phyloP scores from a whole-genome alignment of 2,329 filamentous ascomycete genomes.

The Calonectria pauciramosa region DNA sequence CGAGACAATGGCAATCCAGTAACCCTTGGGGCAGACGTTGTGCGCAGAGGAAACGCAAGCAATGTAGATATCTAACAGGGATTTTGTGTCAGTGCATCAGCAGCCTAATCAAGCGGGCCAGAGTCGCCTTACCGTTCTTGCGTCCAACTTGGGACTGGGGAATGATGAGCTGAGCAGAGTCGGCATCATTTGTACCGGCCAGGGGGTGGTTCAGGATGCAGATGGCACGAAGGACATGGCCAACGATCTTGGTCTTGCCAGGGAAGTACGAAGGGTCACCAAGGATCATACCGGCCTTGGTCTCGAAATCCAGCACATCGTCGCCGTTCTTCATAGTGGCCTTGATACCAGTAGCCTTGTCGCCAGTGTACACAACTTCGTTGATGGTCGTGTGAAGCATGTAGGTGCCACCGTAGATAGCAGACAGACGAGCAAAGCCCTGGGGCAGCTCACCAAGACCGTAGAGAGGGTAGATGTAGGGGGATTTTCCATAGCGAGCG shows the following conservation, averaged over 20 bases:
- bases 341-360: conserved; percentile 95
- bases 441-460: conserved; percentile 97
- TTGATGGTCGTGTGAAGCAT: conserved; percentile 98
- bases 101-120: neutral
- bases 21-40: conserved; percentile 98
- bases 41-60: conserved; percentile 95
- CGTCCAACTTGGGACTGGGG: conserved; percentile 97
- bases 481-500: conserved; percentile 96
- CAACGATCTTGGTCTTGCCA: conserved; percentile 86
- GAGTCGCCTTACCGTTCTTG: conserved; percentile 81
- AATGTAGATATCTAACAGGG: conserved; percentile 88
- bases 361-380: conserved; percentile 86
- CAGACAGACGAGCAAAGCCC: conserved; percentile 95
- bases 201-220: conserved; percentile 97
- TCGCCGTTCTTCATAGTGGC: conserved; percentile 95
- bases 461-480: conserved; percentile 99
- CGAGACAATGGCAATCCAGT: conserved; percentile 98
- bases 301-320: conserved; percentile 94
- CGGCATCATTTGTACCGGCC: conserved; percentile 87
- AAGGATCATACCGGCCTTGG: conserved; percentile 95
- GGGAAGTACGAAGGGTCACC: conserved; percentile 98
- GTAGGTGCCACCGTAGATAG: conserved; percentile 98
- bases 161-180: conserved; percentile 96
- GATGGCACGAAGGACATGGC: conserved; percentile 94
- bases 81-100: conserved; percentile 21